Percentiles rank a stretch among this genome's conserved stretches.
Conservation (phyloP, 2,329 filamentous ascomycete species). For the Fonsecaea pugnacius region DNA sequence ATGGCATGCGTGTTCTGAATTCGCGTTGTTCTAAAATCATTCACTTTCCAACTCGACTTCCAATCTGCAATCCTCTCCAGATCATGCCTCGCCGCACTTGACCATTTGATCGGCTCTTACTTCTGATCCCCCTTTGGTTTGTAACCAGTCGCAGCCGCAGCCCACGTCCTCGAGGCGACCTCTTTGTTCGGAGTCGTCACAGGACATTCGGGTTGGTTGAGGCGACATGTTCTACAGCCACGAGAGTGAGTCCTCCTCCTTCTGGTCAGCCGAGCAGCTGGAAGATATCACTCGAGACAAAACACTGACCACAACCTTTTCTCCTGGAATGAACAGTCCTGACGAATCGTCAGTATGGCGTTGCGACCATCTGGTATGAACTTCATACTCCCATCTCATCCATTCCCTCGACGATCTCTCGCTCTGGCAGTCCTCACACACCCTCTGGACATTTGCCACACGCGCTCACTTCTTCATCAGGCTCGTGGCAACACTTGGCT, state of each 20-base stretch:
- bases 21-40: neutral
- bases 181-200: neutral
- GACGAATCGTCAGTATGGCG: constrained; percentile 83
- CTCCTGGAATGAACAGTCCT: constrained; percentile 63
- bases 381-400: neutral
- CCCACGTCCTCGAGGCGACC: neutral
- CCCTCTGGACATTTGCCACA: neutral
- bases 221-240: constrained; percentile 87
- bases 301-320: neutral
- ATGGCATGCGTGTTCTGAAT: neutral
- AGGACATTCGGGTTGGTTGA: neutral
- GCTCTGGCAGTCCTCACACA: neutral
- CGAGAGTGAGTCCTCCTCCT: constrained; percentile 68
- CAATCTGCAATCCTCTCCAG: neutral
- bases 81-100: neutral
- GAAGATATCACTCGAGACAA: neutral
- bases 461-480: constrained; percentile 54
- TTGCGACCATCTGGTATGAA: constrained; percentile 86
- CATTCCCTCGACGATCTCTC: neutral
- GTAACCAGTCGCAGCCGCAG: neutral
- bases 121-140: neutral
- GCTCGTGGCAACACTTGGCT: constrained; percentile 87
- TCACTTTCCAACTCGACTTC: neutral
- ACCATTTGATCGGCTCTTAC: neutral
- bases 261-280: too few species aligned